phyloP scores from a whole-genome alignment of 208 protist genomes.

The Leishmania arabica region DNA sequence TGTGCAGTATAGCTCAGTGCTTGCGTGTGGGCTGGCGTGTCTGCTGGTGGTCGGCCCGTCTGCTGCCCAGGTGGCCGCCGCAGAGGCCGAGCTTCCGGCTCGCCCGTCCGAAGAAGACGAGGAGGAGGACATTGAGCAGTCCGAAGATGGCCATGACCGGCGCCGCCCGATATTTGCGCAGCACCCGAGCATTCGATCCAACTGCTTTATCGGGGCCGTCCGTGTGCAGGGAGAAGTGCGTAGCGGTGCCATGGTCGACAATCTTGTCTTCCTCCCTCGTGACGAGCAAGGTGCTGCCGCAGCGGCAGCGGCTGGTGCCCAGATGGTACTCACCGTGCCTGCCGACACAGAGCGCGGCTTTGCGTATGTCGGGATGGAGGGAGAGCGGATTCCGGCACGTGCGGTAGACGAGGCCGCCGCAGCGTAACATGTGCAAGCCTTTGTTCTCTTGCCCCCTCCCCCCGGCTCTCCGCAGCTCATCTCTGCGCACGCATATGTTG shows the following conservation, averaged over 20 bases:
- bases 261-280: constrained; percentile 62
- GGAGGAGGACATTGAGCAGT: constrained; percentile 32
- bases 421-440: not conserved
- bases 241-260: constrained; percentile 64
- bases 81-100: constrained; percentile 20
- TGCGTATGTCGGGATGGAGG: constrained; percentile 39
- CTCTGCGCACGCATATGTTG: too few species aligned
- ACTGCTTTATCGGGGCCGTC: constrained; percentile 60
- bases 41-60: constrained; percentile 63
- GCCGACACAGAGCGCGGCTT: constrained; percentile 30
- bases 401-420: constrained; percentile 7
- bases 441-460: not conserved
- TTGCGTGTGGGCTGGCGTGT: constrained; percentile 61
- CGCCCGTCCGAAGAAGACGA: constrained; percentile 52
- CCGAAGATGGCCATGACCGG: not conserved
- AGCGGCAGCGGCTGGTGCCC: constrained; percentile 11
- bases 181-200: constrained; percentile 60
- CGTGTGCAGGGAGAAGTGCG: constrained; percentile 73
- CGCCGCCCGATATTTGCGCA: constrained; percentile 43
- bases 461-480: not conserved
- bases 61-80: constrained; percentile 33
- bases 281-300: constrained; percentile 22
- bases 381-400: constrained; percentile 23
- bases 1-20: constrained; percentile 43
- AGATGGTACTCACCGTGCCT: constrained; percentile 22